Evolutionary conservation across 164 flowering plant genomes (phyloP).

Genomic region (Pachysandra terminalis): DNA sequence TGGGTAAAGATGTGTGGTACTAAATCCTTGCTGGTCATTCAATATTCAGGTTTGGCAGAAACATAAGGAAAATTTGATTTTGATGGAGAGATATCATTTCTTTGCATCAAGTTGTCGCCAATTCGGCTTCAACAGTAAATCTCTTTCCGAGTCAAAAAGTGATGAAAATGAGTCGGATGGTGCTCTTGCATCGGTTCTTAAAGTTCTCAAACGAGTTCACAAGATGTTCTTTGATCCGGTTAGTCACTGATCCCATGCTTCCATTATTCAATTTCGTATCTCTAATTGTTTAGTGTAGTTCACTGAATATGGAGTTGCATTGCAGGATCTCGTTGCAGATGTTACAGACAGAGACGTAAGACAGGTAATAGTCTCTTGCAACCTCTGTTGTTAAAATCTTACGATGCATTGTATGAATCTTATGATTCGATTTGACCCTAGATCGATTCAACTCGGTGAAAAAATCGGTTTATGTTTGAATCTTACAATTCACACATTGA

Average conservation of each 20-base stretch:
- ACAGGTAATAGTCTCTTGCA: constrained; percentile 34
- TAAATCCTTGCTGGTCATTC: not conserved
- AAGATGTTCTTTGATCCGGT: constrained; percentile 54
- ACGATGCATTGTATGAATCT: no score
- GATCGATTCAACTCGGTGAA: no score
- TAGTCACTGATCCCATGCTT: constrained; percentile 13
- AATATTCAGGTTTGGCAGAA: constrained; percentile 43
- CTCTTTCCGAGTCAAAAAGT: constrained; percentile 59
- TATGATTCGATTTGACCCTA: no score
- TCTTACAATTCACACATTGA: no score
- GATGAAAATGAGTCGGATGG: constrained; percentile 83
- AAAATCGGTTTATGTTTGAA: no score
- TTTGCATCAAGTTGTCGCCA: constrained; percentile 75
- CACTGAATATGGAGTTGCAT: constrained; percentile 8
- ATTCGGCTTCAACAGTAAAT: constrained; percentile 44
- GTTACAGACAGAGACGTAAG: constrained; percentile 54
- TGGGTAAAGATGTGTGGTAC: not conserved
- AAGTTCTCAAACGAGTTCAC: constrained; percentile 58
- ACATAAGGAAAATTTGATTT: constrained; percentile 69
- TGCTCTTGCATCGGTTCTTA: constrained; percentile 64
- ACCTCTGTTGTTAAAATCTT: no score
- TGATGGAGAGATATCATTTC: constrained; percentile 87
- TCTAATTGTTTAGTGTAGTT: no score
- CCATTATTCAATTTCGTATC: not conserved
- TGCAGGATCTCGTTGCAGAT: constrained; percentile 41